A percentile compares a stretch with the other conserved stretches of the same genome.
These are phyloP conservation scores for Penicillium psychrosexuale DNA, from an alignment of 2,329 filamentous ascomycete species.

Conservation along the genomic window DNA sequence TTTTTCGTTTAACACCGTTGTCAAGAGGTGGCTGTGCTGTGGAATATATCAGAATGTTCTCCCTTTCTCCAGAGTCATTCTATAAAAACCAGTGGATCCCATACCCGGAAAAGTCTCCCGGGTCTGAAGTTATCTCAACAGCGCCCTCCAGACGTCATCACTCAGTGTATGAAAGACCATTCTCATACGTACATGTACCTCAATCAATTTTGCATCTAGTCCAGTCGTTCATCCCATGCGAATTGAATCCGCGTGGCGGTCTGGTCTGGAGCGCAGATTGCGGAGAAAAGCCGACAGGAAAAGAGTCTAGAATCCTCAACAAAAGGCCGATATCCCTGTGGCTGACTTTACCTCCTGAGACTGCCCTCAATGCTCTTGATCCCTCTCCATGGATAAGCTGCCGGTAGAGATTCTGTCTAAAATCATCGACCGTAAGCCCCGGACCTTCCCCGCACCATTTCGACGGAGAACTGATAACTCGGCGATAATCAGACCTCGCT, in stretches of 20 bases:
- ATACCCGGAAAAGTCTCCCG: conserved; percentile 3
- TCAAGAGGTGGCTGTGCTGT: background rate
- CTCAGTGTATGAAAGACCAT: background rate
- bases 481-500: conserved; percentile 54
- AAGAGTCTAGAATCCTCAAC: conserved; percentile 12
- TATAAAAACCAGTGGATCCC: background rate
- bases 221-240: background rate
- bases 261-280: conserved; percentile 19
- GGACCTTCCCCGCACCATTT: conserved; percentile 21
- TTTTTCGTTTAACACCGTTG: too few species aligned
- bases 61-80: background rate
- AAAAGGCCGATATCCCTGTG: conserved; percentile 11
- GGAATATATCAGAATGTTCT: background rate
- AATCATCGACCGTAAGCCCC: conserved; percentile 58
- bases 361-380: conserved; percentile 26
- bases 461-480: conserved; percentile 20
- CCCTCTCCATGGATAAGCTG: conserved; percentile 51
- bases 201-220: background rate
- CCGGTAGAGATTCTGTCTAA: conserved; percentile 64
- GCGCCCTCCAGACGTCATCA: conserved; percentile 2
- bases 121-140: background rate
- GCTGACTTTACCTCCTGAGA: conserved; percentile 1
- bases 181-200: background rate
- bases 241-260: conserved; percentile 20
- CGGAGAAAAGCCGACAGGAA: conserved; percentile 6